Percentiles rank a stretch among this genome's conserved stretches.
Evolutionary conservation across 2,329 filamentous ascomycete genomes (phyloP).

Genomic region (Lecanicillium sp.): DNA sequence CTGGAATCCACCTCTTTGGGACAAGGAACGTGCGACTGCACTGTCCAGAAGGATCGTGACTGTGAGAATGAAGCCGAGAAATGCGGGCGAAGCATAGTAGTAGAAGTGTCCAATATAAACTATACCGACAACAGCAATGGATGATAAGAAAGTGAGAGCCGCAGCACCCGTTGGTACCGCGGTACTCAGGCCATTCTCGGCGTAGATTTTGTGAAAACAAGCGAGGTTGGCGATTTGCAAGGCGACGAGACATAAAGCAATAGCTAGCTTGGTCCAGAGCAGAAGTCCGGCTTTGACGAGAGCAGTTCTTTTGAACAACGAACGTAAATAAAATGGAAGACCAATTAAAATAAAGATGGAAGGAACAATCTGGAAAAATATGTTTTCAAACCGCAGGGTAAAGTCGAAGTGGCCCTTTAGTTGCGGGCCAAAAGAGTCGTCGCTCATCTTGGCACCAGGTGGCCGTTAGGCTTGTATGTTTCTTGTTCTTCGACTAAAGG

Average conservation of each 20-base stretch:
- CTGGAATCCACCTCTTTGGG: conserved; percentile 22
- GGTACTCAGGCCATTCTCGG: conserved; percentile 18
- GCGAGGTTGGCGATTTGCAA: conserved; percentile 22
- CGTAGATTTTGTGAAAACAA: conserved; percentile 20
- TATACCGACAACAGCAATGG: conserved; percentile 20
- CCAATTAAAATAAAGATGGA: background rate
- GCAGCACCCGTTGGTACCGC: conserved; percentile 26
- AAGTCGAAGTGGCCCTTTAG: conserved; percentile 1
- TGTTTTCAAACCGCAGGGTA: conserved; percentile 1
- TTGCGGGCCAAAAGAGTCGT: conserved; percentile 1
- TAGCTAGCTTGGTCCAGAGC: conserved; percentile 14
- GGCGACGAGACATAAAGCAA: too few relatives aligned
- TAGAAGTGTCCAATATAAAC: conserved; percentile 29
- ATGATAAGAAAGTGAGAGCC: conserved; percentile 22
- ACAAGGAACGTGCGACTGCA: conserved; percentile 27
- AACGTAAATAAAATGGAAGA: too few relatives aligned
- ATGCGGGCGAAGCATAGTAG: conserved; percentile 25
- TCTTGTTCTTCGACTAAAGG: too few relatives aligned
- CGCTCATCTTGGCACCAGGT: too few relatives aligned
- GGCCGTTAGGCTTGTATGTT: too few relatives aligned
- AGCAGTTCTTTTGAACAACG: too few relatives aligned
- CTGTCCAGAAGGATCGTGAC: conserved; percentile 27
- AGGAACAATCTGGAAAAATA: background rate
- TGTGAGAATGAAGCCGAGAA: conserved; percentile 28
- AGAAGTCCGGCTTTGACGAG: too few relatives aligned